A percentile compares a stretch with the other conserved stretches of the same genome.
phyloP scores from a whole-genome alignment of 2,329 filamentous ascomycete genomes.

The Colletotrichum melonis region DNA sequence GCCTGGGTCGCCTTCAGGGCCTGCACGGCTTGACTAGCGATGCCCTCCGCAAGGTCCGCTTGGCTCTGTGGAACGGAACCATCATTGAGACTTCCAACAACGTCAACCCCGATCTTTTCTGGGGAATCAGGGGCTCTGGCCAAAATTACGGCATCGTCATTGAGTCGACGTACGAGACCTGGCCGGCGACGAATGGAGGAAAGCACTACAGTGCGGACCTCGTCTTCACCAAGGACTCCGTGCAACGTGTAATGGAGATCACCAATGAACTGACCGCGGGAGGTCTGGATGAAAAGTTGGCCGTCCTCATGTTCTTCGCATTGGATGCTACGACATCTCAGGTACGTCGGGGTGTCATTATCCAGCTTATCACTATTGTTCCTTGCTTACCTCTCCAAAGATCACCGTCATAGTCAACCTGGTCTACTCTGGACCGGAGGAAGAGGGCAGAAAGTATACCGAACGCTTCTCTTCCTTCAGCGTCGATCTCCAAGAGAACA shows the following conservation, averaged over 20 bases:
- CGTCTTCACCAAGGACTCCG: no score
- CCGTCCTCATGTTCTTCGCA: no score
- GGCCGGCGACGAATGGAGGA: background rate
- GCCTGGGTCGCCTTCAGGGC: background rate
- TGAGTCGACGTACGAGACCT: background rate
- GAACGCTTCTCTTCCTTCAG: background rate
- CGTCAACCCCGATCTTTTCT: background rate
- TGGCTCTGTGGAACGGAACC: background rate
- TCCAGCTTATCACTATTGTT: no score
- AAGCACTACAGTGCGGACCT: background rate
- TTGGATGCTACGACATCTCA: no score
- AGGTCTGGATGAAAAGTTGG: no score
- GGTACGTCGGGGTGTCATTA: no score
- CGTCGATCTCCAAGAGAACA: background rate
- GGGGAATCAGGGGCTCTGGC: background rate
- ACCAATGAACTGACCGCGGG: no score
- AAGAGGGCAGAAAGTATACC: background rate
- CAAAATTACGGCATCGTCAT: background rate
- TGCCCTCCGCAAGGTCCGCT: background rate
- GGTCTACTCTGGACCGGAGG: background rate
- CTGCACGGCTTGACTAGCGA: conserved; percentile 2
- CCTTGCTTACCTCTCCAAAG: no score
- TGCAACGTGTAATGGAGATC: no score
- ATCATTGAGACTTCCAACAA: background rate
- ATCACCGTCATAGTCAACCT: background rate